Evolutionary conservation across 768 basidiomycete genomes (phyloP).

Genomic region (Gelatoporia subvermispora): DNA sequence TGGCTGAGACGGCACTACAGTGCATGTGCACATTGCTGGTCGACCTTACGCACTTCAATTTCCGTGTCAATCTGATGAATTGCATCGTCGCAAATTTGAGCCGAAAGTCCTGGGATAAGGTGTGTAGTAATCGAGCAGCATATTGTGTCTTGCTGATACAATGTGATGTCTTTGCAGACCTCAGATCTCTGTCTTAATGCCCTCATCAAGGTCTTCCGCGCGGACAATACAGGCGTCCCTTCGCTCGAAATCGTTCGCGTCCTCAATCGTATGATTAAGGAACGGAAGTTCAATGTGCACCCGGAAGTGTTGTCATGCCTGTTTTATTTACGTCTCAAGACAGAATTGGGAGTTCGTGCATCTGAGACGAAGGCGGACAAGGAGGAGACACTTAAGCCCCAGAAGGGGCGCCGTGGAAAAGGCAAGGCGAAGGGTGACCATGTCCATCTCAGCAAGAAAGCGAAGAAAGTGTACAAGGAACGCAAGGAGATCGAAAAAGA

Average conservation of each 20-base stretch:
- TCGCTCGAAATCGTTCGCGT: conserved; percentile 89
- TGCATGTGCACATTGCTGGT: conserved; percentile 84
- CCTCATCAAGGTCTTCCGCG: conserved; percentile 75
- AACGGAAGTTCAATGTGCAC: conserved; percentile 83
- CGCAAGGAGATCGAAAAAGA: conserved; percentile 87
- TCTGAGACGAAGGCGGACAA: conserved; percentile 66
- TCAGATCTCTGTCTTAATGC: conserved; percentile 84
- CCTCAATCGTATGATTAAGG: conserved; percentile 94
- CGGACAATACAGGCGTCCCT: conserved; percentile 72
- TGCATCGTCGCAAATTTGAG: conserved; percentile 80
- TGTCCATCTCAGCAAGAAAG: conserved; percentile 89
- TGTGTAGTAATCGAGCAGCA: conserved; percentile 32
- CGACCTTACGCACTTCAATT: conserved; percentile 94
- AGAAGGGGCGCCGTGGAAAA: conserved; percentile 2
- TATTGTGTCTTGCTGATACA: conserved; percentile 6
- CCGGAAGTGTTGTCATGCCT: conserved; percentile 85
- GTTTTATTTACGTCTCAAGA: conserved; percentile 79
- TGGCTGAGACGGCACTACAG: conserved; percentile 67
- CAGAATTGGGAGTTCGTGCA: conserved; percentile 76
- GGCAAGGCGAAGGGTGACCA: conserved; percentile 48
- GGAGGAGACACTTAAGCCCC: conserved; percentile 27
- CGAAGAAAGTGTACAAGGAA: conserved; percentile 80
- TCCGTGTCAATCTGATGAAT: conserved; percentile 87
- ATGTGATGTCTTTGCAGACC: conserved; percentile 44
- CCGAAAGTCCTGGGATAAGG: conserved; percentile 85